phyloP scores from a whole-genome alignment of 1,139 yeast species.

The Hemisphaericaspora xylofermentans region DNA sequence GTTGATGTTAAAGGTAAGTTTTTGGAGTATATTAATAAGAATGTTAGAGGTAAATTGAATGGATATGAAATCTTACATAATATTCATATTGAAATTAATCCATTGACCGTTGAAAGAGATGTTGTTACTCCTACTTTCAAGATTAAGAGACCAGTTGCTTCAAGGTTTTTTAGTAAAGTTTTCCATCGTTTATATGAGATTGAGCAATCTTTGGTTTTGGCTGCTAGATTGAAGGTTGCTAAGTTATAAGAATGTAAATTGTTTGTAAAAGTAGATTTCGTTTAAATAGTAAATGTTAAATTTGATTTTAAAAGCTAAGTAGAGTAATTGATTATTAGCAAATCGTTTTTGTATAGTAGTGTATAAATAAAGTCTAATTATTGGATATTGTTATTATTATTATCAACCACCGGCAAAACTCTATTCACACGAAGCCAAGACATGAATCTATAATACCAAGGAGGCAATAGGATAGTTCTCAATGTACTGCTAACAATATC shows the following conservation, averaged over 20 bases:
- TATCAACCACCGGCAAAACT: too few species aligned
- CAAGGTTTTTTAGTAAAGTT: constrained; percentile 25
- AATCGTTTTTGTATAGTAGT: too few species aligned
- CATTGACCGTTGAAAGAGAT: constrained; percentile 36
- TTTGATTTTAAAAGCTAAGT: too few species aligned
- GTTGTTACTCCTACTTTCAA: constrained; percentile 44
- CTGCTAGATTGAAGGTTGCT: constrained; percentile 8
- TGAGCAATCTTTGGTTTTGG: constrained; percentile 18
- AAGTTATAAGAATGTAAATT: too few species aligned
- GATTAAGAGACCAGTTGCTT: constrained; percentile 31
- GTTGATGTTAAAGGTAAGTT: constrained; percentile 24
- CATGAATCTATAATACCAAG: constrained; percentile 32
- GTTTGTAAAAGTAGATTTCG: too few species aligned
- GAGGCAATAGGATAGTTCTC: constrained; percentile 30
- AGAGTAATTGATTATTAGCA: too few species aligned
- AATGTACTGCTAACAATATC: constrained; percentile 17
- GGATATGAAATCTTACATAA: constrained; percentile 36
- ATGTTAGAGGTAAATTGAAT: constrained; percentile 23
- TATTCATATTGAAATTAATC: constrained; percentile 32
- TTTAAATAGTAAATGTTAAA: too few species aligned
- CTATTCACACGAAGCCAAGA: too few species aligned
- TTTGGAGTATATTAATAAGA: constrained; percentile 23
- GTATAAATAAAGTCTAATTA: too few species aligned
- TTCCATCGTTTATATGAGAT: constrained; percentile 24
- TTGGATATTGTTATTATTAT: too few species aligned